phyloP scores from a whole-genome alignment of 1,139 yeast species.

The Blastobotrys serpentis region DNA sequence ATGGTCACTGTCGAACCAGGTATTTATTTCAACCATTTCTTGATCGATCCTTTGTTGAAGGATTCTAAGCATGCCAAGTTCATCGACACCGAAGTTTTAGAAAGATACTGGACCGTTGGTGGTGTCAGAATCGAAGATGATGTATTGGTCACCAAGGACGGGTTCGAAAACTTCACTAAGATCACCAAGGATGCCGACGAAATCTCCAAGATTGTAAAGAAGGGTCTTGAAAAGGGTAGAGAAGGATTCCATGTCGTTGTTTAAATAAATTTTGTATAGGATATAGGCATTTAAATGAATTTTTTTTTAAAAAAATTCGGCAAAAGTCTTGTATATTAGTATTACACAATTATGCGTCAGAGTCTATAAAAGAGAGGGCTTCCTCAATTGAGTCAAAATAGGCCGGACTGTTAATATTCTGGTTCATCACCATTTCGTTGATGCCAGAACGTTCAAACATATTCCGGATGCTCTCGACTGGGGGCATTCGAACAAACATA shows the following conservation, averaged over 20 bases:
- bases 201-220: constrained; percentile 69
- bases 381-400: constrained; percentile 40
- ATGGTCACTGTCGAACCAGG: constrained; percentile 96
- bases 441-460: constrained; percentile 43
- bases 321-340: not conserved
- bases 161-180: constrained; percentile 76
- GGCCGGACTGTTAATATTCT: constrained; percentile 24
- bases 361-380: constrained; percentile 36
- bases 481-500: constrained; percentile 63
- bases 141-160: constrained; percentile 69
- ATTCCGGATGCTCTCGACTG: constrained; percentile 41
- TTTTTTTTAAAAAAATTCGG: no score
- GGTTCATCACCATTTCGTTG: constrained; percentile 32
- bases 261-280: constrained; percentile 21
- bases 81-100: constrained; percentile 63
- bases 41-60: constrained; percentile 63
- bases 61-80: constrained; percentile 57
- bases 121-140: constrained; percentile 98
- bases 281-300: no score
- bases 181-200: constrained; percentile 84
- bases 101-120: constrained; percentile 82
- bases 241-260: constrained; percentile 61
- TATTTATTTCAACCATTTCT: constrained; percentile 79
- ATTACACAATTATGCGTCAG: constrained; percentile 14
- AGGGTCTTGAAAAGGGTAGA: constrained; percentile 64